Evolutionary conservation across 1,139 yeast genomes (phyloP), one percentile per base, ranked within the genome.

Genomic region (Magnusiomyces suaveolens): DNA sequence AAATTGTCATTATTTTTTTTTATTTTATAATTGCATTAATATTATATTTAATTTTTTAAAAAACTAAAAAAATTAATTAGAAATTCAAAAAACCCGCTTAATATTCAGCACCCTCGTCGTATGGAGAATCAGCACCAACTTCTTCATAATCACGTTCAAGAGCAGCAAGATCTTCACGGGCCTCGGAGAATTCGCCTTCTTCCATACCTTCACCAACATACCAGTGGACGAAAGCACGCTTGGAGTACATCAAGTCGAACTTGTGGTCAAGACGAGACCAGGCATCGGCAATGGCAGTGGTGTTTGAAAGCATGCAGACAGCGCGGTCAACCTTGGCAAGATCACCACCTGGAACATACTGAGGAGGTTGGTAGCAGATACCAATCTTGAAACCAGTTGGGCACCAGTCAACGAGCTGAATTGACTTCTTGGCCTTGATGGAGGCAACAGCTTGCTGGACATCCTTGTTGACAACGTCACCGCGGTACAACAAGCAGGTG

Each of bases 311-410:
- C 96, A 92, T 86, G 77, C 97, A 92, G 56, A 92, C 96, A 59
- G 97, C 97, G 75, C 98, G 87, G 70, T 84, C 83, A 59, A 90
- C 97, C 69, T 84, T 80, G 50, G 97, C 96, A 65, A 90, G 79
- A 71, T 87, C 96, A 56, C 96, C 88, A 56, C 86, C 84, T 55
- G 83, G 81, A 59, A 90, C 90, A 63, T 88, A 89, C 61, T 95
- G 88, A 62, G 97, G 97, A 61, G 96, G 95, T 76, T 92, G 95
- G 76, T 87, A 89, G 75, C 97, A 92, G 69, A 92, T 90, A 78
- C 97, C 98, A 71, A 92, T 89, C 81, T 92, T 92, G 84, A 92
- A 92, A 61, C 97, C 97, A 56, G 98, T 92, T 66, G 98, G 98
- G 73, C 97, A 90, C 98, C 98, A 92, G 75, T 92, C 97, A 62